Base-by-base conservation (phyloP, 148 eudicot genomes). In the Dianthus caryophyllus region DNA sequence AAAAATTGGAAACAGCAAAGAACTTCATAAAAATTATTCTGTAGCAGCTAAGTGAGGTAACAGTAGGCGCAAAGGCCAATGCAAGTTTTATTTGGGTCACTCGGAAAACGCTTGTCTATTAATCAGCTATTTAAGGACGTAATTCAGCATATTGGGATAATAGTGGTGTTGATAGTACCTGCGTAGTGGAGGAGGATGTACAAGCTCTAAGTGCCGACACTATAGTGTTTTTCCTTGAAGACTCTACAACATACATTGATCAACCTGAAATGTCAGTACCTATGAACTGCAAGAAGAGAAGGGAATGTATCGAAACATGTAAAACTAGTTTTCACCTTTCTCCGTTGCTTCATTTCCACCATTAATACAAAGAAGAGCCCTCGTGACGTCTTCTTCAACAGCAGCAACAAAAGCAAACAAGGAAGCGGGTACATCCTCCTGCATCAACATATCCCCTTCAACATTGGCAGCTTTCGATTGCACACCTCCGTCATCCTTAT, bases 401-500 rank as follows among this genome's bases (percentile, higher is more conserved):
- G 38, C 38, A 33, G 38, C 3, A 33, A 33, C 38, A 33, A 7
- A 33, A 33, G 38, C 38, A 61, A 61, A 38, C 18, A 61, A 61
- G 26, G 64, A 61, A 61, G 64, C 47, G 17, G 64, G 38, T 61
- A 36, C n/a, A n/a, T n/a, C n/a, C n/a, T n/a, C n/a, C n/a, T n/a
- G n/a, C n/a, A n/a, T n/a, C n/a, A n/a, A n/a, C n/a, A n/a, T n/a
- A n/a, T n/a, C 51, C 51, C 41, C 43, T 41, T 43, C 11, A 22
- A 9, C 31, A 24, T n/a, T n/a, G n/a, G n/a, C n/a, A n/a, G n/a
- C n/a, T n/a, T n/a, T n/a, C n/a, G n/a, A n/a, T n/a, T n/a, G n/a
- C n/a, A n/a, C n/a, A n/a, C n/a, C n/a, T n/a, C n/a, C n/a, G n/a
- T n/a, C n/a, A n/a, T n/a, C n/a, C n/a, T n/a, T n/a, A n/a, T n/a